Evolutionary conservation across 2,329 filamentous ascomycete species (phyloP), one percentile per base, ranked within the genome.

Genomic region (Dactylonectria estremocensis): DNA sequence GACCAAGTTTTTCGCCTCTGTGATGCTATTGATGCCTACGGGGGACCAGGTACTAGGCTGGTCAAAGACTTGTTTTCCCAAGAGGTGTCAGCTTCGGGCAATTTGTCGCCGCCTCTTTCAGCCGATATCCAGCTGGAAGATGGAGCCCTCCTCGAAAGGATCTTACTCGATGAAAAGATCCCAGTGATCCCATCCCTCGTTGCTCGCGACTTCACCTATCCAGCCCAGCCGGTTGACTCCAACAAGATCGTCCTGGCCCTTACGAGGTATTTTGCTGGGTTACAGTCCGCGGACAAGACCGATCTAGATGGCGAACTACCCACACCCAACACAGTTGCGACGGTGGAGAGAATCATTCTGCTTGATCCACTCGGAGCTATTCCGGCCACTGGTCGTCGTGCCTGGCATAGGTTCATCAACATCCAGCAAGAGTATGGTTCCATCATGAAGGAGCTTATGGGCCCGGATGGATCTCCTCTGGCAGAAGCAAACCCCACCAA

Each of bases 321-420:
- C 61, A 77, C 77, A 55, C 78, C 85, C 2, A 83, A 82, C 62
- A 86, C 87, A 33, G 81, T 89, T 67, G 88, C 91, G 1, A 88
- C 88, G 0, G 83, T 99, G 6, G 95, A 98, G 77, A 89, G 95
- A 40, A 86, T 99, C 48, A 97, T 99, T 69, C 84, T 99, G 31
- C 86, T 99, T 7, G 96, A 99, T 79, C 91, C 93, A 0, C 82
- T 95, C 0, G 96, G 96, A 3, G 95, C 95, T 0, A 94, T 95
- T 52, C 96, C 96, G 0, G 86, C 93, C 66, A 78, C 87, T 74
- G 79, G 79, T 5, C 78, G 77, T 24, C 77, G 77, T 2, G 75
- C 79, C 20, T 78, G 78, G 35, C 83, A 85, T 61, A 77, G 83
- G 40, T 98, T 98, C 77, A 89, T 99, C 77, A 99, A 99, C 74